Percentiles rank a stretch among this genome's conserved stretches.
phyloP scores from a whole-genome alignment of 2,329 filamentous ascomycete genomes.

The Stagonosporopsis tanaceti region DNA sequence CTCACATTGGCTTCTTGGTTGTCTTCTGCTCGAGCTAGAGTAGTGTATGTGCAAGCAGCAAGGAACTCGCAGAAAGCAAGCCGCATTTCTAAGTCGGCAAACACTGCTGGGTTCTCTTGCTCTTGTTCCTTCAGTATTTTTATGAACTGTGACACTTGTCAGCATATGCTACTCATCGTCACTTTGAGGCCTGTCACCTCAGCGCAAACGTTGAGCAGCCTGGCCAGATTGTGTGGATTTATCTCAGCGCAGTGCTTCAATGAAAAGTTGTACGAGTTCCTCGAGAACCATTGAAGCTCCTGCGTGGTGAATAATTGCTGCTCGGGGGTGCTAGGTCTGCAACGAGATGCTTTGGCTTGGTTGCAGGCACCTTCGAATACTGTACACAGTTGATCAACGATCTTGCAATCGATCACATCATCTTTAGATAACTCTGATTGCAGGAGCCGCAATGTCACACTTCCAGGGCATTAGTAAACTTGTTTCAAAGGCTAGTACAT shows the following conservation, averaged over 20 bases:
- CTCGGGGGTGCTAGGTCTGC: constrained; percentile 54
- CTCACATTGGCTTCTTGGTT: constrained; percentile 51
- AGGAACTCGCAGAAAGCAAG: constrained; percentile 77
- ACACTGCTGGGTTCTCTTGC: constrained; percentile 25
- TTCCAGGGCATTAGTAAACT: constrained; percentile 28
- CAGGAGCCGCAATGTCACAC: constrained; percentile 57
- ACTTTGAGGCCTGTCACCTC: constrained; percentile 40
- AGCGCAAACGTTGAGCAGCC: constrained; percentile 60
- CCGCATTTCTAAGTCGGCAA: constrained; percentile 64
- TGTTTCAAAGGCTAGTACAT: background rate
- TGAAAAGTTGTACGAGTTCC: constrained; percentile 81
- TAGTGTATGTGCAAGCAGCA: constrained; percentile 54
- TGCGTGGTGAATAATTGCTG: constrained; percentile 61
- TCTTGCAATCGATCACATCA: constrained; percentile 30
- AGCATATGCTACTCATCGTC: background rate
- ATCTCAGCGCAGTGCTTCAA: constrained; percentile 69
- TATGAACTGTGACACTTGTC: constrained; percentile 47
- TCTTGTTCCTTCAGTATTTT: constrained; percentile 43
- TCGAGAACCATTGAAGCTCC: constrained; percentile 85
- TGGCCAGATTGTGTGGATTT: constrained; percentile 61
- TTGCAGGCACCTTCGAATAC: constrained; percentile 61
- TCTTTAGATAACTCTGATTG: constrained; percentile 53
- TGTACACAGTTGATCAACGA: constrained; percentile 61
- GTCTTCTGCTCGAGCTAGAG: constrained; percentile 58
- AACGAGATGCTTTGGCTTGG: constrained; percentile 54